phyloP scores from a whole-genome alignment of 192 early-diverging fungal genomes.

The Spinellus fusiger region DNA sequence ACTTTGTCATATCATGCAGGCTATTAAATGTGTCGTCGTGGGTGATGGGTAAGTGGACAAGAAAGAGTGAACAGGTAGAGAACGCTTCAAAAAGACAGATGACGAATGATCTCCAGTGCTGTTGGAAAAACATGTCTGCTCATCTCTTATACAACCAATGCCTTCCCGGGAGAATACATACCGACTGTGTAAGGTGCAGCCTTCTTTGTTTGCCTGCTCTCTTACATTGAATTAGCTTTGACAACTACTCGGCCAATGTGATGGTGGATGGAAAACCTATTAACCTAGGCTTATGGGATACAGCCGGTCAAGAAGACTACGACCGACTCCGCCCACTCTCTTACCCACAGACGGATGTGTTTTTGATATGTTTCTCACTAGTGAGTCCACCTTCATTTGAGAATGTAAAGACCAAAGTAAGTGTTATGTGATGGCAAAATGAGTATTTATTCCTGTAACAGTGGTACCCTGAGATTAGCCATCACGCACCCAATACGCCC shows the following conservation, averaged over 20 bases:
- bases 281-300: slow-evolving; percentile 91
- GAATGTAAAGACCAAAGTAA: slow-evolving; percentile 21
- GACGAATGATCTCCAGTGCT: slow-evolving; percentile 48
- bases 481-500: slow-evolving; percentile 82
- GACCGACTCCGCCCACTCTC: slow-evolving; percentile 87
- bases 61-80: not conserved
- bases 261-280: slow-evolving; percentile 95
- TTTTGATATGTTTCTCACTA: slow-evolving; percentile 17
- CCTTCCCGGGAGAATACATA: slow-evolving; percentile 99
- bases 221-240: slow-evolving; percentile 47
- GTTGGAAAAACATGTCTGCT: slow-evolving; percentile 95
- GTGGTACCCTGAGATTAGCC: slow-evolving; percentile 86
- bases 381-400: slow-evolving; percentile 20
- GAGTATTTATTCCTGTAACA: slow-evolving; percentile 35
- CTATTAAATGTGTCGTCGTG: slow-evolving; percentile 31
- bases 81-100: not conserved
- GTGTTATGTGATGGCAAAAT: not conserved
- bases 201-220: not conserved
- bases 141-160: slow-evolving; percentile 98
- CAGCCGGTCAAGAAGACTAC: slow-evolving; percentile 91
- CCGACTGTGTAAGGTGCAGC: slow-evolving; percentile 88
- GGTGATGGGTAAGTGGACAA: slow-evolving; percentile 22
- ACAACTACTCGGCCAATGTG: slow-evolving; percentile 93
- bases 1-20: slow-evolving; percentile 19
- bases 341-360: slow-evolving; percentile 74